phyloP scores from a whole-genome alignment of 2,329 filamentous ascomycete genomes.

The Tolypocladium cylindrosporum region DNA sequence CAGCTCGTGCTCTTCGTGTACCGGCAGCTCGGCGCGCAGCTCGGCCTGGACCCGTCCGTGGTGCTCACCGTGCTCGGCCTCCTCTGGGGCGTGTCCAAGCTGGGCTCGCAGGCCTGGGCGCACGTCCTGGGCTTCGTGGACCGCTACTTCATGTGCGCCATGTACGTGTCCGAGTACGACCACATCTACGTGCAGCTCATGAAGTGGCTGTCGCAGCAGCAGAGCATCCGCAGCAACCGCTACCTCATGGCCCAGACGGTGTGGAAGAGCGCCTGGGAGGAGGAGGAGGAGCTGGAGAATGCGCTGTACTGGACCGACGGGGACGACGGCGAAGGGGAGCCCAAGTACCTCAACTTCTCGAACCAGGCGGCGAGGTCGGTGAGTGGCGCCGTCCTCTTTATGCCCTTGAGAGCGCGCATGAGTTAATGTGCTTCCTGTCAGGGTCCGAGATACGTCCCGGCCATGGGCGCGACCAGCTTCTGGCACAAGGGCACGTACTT shows the following conservation, averaged over 20 bases:
- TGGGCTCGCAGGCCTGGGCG: constrained; percentile 23
- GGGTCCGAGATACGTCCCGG: constrained; percentile 43
- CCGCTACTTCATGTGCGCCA: constrained; percentile 38
- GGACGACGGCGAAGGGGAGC: constrained; percentile 24
- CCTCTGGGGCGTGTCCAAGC: constrained; percentile 34
- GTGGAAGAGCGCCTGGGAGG: constrained; percentile 46
- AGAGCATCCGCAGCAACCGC: constrained; percentile 38
- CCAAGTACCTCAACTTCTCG: constrained; percentile 46
- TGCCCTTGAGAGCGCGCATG: not conserved
- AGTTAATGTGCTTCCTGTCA: constrained; percentile 7
- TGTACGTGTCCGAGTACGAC: constrained; percentile 45
- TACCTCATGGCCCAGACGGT: constrained; percentile 46
- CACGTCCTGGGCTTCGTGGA: constrained; percentile 25
- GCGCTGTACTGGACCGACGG: constrained; percentile 26
- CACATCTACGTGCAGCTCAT: constrained; percentile 50
- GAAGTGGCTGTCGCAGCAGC: constrained; percentile 45
- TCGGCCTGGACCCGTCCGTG: constrained; percentile 39
- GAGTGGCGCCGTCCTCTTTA: constrained; percentile 9
- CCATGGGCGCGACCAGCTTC: constrained; percentile 41
- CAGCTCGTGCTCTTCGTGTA: constrained; percentile 34
- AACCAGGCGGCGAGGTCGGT: constrained; percentile 43
- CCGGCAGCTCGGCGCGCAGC: constrained; percentile 29
- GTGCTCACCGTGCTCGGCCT: constrained; percentile 35
- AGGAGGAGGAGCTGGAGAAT: constrained; percentile 34
- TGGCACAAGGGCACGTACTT: constrained; percentile 45